These are phyloP conservation scores for Zoysia matrella DNA, from an alignment of 202 grass and related monocot genomes.

Conservation along the genomic window DNA sequence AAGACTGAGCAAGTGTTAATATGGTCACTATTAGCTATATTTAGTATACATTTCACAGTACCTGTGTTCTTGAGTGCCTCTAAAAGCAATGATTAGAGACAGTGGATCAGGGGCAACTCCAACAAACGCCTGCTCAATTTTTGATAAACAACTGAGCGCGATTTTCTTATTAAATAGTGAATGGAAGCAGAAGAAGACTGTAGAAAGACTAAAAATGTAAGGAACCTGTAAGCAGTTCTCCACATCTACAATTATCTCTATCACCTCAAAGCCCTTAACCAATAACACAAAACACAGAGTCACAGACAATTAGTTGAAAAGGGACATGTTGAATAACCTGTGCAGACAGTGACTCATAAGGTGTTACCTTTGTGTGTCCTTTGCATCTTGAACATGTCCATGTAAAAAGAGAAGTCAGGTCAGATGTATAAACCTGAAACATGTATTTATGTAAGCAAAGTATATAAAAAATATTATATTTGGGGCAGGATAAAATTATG, in stretches of 20 bases:
- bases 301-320: constrained; percentile 13
- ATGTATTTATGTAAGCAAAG: constrained; percentile 24
- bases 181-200: constrained; percentile 21
- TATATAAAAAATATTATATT: background rate
- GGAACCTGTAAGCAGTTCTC: constrained; percentile 90
- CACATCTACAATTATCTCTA: constrained; percentile 90
- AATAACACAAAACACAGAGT: constrained; percentile 12
- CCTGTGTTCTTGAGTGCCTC: constrained; percentile 87
- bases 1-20: background rate
- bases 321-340: background rate
- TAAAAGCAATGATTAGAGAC: constrained; percentile 85
- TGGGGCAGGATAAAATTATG: background rate
- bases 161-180: constrained; percentile 1
- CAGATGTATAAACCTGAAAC: constrained; percentile 86
- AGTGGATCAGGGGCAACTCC: constrained; percentile 74
- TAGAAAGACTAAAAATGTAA: background rate
- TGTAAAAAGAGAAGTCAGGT: constrained; percentile 70
- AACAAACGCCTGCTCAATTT: constrained; percentile 79
- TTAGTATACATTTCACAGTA: constrained; percentile 36
- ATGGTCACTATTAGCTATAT: background rate
- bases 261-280: constrained; percentile 80
- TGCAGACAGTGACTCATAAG: constrained; percentile 24
- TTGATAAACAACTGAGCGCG: background rate
- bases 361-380: constrained; percentile 73
- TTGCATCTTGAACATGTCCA: constrained; percentile 87